These are phyloP conservation scores for Sphagnum contortum DNA, from an alignment of 225 moss, liverwort and hornwort genomes.

Conservation along the genomic window DNA sequence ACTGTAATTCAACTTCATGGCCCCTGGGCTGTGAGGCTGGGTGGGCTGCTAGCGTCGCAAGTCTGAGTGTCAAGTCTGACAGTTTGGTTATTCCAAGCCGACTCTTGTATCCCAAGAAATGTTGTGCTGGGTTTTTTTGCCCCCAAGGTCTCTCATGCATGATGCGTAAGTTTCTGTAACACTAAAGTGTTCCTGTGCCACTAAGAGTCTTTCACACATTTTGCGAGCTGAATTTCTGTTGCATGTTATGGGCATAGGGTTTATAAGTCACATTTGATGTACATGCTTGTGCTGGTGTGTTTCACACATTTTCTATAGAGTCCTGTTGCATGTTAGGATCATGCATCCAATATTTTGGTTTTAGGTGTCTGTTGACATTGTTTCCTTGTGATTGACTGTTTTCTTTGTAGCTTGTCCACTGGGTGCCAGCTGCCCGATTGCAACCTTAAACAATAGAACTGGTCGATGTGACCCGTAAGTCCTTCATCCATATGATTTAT, in stretches of 20 bases:
- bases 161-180: constrained; percentile 63
- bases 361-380: no score
- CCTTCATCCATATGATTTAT: neutral
- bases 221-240: no score
- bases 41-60: constrained; percentile 27
- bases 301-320: no score
- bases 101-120: constrained; percentile 7
- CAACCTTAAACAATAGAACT: constrained; percentile 11
- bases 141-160: constrained; percentile 89
- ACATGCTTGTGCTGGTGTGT: no score
- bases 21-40: constrained; percentile 52
- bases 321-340: no score
- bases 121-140: constrained; percentile 85
- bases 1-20: constrained; percentile 58
- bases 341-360: no score
- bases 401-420: constrained; percentile 64
- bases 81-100: constrained; percentile 9
- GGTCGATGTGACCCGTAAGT: constrained; percentile 73
- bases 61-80: neutral
- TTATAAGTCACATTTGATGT: no score
- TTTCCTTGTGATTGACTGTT: neutral
- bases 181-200: no score
- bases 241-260: no score
- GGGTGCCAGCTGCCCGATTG: constrained; percentile 72
- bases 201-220: no score